These are phyloP conservation scores for Fagopyrum tataricum DNA, from an alignment of 148 eudicot genomes.

Conservation along the genomic window DNA sequence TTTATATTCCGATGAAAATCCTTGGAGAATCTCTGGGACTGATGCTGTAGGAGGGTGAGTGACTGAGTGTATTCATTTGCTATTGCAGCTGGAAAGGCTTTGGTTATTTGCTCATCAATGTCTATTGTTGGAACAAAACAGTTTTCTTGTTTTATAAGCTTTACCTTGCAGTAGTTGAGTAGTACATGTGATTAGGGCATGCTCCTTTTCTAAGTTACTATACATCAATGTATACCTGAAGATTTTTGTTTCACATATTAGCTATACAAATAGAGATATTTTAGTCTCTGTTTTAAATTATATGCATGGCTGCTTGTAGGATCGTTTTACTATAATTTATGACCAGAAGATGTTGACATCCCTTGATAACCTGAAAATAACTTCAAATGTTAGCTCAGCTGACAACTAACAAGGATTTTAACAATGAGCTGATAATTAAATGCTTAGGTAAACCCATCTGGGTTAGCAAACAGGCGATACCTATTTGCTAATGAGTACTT, in stretches of 20 bases:
- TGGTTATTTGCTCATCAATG: neutral
- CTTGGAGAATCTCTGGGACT: neutral
- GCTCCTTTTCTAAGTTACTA: neutral
- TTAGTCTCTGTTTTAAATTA: no score
- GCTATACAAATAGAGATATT: neutral
- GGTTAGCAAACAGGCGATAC: neutral
- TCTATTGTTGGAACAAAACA: neutral
- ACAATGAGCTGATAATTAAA: neutral
- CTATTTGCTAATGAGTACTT: neutral
- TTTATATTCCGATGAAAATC: neutral
- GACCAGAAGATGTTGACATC: neutral
- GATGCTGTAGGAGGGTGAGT: conserved; percentile 12
- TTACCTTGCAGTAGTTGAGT: neutral
- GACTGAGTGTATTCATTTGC: neutral
- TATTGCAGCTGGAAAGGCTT: neutral
- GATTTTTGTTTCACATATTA: neutral
- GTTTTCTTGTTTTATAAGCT: neutral
- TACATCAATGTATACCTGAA: neutral
- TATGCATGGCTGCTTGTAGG: neutral
- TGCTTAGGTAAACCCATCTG: neutral
- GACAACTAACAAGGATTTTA: neutral
- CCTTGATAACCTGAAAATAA: neutral
- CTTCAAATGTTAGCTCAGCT: neutral
- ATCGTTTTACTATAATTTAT: neutral
- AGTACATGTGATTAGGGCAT: neutral